Percentiles rank a stretch among this genome's conserved stretches.
phyloP scores from a whole-genome alignment of 2,329 filamentous ascomycete species.

The Claviceps spartinae region DNA sequence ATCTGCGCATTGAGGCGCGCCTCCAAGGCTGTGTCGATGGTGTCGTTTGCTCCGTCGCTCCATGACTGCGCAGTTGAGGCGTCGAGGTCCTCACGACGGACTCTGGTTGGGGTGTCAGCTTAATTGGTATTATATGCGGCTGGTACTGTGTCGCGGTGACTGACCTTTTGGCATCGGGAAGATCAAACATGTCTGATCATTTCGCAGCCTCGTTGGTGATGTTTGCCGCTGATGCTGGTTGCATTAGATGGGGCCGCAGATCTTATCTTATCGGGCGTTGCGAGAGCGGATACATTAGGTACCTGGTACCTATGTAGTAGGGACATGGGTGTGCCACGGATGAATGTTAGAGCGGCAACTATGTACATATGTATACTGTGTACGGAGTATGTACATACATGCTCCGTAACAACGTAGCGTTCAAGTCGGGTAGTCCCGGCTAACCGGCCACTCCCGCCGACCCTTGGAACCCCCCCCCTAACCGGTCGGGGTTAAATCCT shows the following conservation, averaged over 20 bases:
- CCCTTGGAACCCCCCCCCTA: no score
- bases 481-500: no score
- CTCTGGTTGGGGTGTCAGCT: constrained; percentile 21
- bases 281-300: background rate
- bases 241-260: background rate
- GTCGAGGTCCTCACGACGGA: constrained; percentile 41
- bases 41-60: constrained; percentile 17
- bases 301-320: no score
- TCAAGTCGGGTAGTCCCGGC: no score
- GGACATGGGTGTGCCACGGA: no score
- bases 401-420: no score
- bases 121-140: background rate
- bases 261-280: constrained; percentile 14
- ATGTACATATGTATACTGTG: background rate
- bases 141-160: background rate
- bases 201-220: background rate
- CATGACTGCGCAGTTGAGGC: constrained; percentile 18
- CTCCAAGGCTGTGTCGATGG: constrained; percentile 25
- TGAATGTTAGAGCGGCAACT: no score
- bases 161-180: constrained; percentile 20
- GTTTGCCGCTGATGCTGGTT: background rate
- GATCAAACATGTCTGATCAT: constrained; percentile 15
- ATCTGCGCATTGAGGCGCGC: constrained; percentile 35
- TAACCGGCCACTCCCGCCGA: no score
- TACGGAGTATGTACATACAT: background rate